Base-by-base conservation (phyloP, 1,139 yeast genomes). In the Debaryomyces udenii region DNA sequence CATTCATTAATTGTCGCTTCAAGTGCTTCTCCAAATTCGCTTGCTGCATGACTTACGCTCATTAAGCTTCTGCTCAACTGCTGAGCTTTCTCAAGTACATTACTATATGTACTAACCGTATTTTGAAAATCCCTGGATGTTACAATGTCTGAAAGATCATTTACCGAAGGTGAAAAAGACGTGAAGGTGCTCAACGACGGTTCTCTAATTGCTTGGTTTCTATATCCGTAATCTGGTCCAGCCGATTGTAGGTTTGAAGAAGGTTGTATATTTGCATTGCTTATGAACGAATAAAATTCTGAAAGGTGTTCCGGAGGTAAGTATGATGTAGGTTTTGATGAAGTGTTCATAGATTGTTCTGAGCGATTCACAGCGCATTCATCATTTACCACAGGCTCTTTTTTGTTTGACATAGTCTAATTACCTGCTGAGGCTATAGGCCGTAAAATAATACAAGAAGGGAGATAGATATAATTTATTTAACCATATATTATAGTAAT, bases 1-100 rank as follows among this genome's bases (percentile, higher is more conserved):
- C 83, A 74, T 23, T 74, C 76, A 38, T 52, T 55, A 14, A 66
- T 57, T n/a, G 62, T 54, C 37, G 63, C 68, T 54, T 87, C 95
- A 45, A 88, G 64, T 1, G 93, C 81, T 6, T 70, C 68, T 0
- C 95, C 96, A 59, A 89, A 81, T 40, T 79, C 83, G 24, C 83
- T 83, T 6, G 95, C 87, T 0, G 89, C 83, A 16, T 62, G 62
- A 1, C 90, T 74, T 20, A 83, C 75, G 3, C 57, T 57, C 17
- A 66, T 50, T 43, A 88, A 62, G 2, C 86, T 78, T 9, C 61
- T 52, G 11, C 81, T 64, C 50, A 84, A 80, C 10, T 61, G 63
- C 11, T 64, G 67, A 0, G 93, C 83, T 24, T 83, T 76, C 1
- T 56, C 56, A 18, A 81, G 53, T 37, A 86, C 66, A 4, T 68